phyloP scores from a whole-genome alignment of 257 asterid genomes.

The Plantago major region DNA sequence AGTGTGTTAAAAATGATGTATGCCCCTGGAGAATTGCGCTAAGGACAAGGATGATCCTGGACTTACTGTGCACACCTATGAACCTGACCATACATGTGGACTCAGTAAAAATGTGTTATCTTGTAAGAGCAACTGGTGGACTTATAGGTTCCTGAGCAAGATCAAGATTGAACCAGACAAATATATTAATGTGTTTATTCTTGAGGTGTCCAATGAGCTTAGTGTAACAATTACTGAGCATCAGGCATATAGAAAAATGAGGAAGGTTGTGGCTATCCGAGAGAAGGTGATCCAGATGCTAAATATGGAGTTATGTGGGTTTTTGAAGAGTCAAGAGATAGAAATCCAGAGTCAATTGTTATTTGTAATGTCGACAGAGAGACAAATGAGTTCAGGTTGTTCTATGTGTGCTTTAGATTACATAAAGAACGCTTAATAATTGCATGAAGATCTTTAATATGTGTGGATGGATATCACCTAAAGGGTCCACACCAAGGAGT shows the following conservation, averaged over 20 bases:
- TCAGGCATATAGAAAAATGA: constrained; percentile 1
- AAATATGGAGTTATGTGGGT: neutral
- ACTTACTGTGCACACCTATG: neutral
- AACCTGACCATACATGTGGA: neutral
- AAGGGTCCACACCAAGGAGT: neutral
- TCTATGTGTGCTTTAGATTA: neutral
- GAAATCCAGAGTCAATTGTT: neutral
- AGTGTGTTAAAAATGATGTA: too few species aligned
- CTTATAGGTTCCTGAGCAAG: too few species aligned
- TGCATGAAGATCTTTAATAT: neutral
- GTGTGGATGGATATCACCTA: neutral
- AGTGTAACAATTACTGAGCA: too few species aligned
- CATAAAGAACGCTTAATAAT: too few species aligned
- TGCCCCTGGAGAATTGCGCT: too few species aligned
- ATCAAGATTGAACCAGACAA: too few species aligned
- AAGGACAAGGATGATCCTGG: too few species aligned
- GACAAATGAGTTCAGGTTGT: neutral
- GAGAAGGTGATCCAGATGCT: neutral
- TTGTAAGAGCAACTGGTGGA: too few species aligned
- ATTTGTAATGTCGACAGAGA: neutral
- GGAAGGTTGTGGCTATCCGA: neutral
- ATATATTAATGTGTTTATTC: neutral
- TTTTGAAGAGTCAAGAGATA: neutral
- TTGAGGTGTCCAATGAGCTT: too few species aligned
- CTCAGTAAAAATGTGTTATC: neutral